Evolutionary conservation across 2,329 filamentous ascomycete genomes (phyloP).

Genomic region (Alternaria ventricosa): DNA sequence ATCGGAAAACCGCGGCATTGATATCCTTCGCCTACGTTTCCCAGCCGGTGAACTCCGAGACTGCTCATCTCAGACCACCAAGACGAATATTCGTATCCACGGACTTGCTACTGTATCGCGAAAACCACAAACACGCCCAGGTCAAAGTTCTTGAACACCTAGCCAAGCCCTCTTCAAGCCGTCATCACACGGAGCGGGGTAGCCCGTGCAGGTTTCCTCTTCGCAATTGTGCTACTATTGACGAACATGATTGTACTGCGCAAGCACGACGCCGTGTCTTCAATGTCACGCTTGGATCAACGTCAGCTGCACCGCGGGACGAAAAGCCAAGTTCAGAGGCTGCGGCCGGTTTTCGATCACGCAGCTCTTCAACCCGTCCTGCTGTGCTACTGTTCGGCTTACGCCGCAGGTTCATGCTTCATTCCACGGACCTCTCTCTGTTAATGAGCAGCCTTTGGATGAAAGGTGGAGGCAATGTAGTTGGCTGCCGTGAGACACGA

Average conservation of each 20-base stretch:
- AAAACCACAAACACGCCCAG: not conserved
- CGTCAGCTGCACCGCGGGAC: constrained; percentile 17
- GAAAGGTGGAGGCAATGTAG: not conserved
- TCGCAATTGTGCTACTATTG: constrained; percentile 14
- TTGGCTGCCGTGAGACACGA: not conserved
- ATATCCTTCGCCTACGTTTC: not conserved
- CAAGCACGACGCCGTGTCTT: constrained; percentile 9
- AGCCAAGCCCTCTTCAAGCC: constrained; percentile 1
- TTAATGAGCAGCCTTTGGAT: not conserved
- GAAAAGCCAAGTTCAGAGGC: not conserved
- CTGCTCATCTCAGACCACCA: not conserved
- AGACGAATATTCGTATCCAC: not conserved
- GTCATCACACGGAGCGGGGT: constrained; percentile 10
- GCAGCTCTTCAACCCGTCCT: constrained; percentile 1
- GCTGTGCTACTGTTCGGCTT: constrained; percentile 5
- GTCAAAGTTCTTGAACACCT: not conserved
- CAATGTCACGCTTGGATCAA: constrained; percentile 10
- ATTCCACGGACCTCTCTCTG: not conserved
- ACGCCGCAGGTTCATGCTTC: not conserved
- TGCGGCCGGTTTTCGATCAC: constrained; percentile 7
- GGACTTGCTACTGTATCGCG: not conserved
- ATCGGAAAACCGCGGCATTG: not conserved
- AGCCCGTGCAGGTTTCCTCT: constrained; percentile 1
- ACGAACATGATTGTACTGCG: constrained; percentile 7
- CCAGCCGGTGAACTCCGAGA: not conserved